Conservation (phyloP, 108 stramenopile species). For the Skeletonema tropicum region DNA sequence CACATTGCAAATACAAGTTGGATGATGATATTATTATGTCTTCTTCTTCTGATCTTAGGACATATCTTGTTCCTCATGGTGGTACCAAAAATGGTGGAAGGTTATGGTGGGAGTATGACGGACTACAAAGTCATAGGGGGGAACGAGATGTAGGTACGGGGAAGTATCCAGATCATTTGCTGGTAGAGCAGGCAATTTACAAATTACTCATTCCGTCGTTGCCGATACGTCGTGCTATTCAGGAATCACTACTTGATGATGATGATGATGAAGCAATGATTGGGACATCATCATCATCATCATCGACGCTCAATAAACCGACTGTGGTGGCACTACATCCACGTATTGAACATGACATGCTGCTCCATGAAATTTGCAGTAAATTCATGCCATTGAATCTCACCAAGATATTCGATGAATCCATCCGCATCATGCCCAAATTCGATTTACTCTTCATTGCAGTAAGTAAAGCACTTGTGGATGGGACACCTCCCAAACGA, state of each 20-base stretch:
- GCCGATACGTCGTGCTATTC: neutral
- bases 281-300: neutral
- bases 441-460: conserved; percentile 41
- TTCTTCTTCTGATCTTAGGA: neutral
- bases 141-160: neutral
- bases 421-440: conserved; percentile 32
- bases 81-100: conserved; percentile 7
- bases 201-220: conserved; percentile 18
- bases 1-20: neutral
- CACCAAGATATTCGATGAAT: conserved; percentile 59
- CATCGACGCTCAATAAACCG: neutral
- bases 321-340: conserved; percentile 66
- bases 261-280: neutral
- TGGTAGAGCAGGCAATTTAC: conserved; percentile 31
- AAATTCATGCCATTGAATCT: conserved; percentile 64
- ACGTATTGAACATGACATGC: conserved; percentile 82
- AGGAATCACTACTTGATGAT: too few species aligned
- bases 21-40: too few species aligned
- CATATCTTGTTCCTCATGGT: conserved; percentile 40
- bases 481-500: neutral
- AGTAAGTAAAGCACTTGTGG: conserved; percentile 23
- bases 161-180: conserved; percentile 17
- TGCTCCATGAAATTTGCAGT: conserved; percentile 55
- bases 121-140: neutral
- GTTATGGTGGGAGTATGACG: conserved; percentile 20